A percentile compares a stretch with the other conserved stretches of the same genome.
phyloP scores from a whole-genome alignment of 1,139 yeast species.

The Suhomyces bokatorum region DNA sequence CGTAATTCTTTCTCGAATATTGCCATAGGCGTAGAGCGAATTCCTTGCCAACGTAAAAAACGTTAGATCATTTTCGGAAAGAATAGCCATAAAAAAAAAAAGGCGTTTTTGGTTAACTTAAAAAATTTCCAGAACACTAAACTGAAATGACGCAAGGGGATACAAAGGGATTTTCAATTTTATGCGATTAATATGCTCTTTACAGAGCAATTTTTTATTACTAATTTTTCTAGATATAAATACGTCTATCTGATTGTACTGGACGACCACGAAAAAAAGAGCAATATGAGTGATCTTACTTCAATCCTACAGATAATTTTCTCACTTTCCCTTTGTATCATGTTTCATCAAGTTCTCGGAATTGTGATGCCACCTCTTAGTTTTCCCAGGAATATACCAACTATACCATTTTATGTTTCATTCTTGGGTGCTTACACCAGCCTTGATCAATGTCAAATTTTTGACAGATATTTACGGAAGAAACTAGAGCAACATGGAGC shows the following conservation, averaged over 20 bases:
- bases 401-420: conserved; percentile 61
- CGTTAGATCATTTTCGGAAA: not conserved
- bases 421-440: conserved; percentile 47
- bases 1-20: not conserved
- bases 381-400: conserved; percentile 51
- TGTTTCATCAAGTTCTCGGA: conserved; percentile 10
- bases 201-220: not conserved
- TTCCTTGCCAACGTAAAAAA: not conserved
- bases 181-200: not conserved
- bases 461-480: conserved; percentile 23
- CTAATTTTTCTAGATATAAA: not conserved
- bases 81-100: not conserved
- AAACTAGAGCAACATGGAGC: conserved; percentile 47
- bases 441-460: conserved; percentile 53
- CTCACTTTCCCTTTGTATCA: not conserved
- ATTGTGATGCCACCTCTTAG: conserved; percentile 32
- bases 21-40: not conserved
- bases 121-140: not conserved
- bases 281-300: conserved; percentile 1
- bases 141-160: not conserved
- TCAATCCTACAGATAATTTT: not conserved
- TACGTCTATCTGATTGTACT: not conserved
- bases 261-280: not conserved
- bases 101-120: no score
- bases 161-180: no score